Base-by-base conservation (phyloP, 2,329 filamentous ascomycete genomes). In the Alternaria consortialis region DNA sequence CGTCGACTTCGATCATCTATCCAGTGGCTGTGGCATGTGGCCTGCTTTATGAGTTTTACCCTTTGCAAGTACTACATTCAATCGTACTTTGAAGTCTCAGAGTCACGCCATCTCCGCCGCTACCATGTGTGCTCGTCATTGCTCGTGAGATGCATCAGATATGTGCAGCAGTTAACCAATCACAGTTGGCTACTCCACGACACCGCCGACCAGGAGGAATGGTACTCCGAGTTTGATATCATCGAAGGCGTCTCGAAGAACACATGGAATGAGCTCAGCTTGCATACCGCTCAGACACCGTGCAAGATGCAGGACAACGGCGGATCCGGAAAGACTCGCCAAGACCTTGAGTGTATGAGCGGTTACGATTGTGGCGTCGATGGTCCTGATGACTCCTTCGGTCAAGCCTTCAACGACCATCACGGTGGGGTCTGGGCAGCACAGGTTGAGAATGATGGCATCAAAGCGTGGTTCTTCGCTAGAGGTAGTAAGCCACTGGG, bases 381-480 rank as follows among this genome's bases (percentile, higher is more conserved):
- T 25, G 65, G 57, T 6, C 51, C 53, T 7, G 39, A 56, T 7
- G 65, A 63, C 39, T 62, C 65, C 3, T 68, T 73, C 42, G 68
- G 68, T 9, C 39, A 62, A 5, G 34, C 44, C 9, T 66, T 69
- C 60, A 76, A 86, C 65, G 84, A 48, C 3, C 31, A 25, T n/a
- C 46, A 34, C 20, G 46, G 84, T 13, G 84, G 83, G 51, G 72
- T 86, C 1, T 82, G 84, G 65, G 84, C 83, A 1, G 78, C 84
- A 67, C 81, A 85, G 63, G 79, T 84, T 75, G 81, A 82, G 4
- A 63, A 69, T 5, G 72, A 80, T 2, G 79, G 74, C 9, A 82
- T 87, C 67, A 80, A 81, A 56, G 82, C 85, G 62, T 87, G 84
- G 84, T 83, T 81, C 69, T 86, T 86, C 65, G 66, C 79, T 2